Evolutionary conservation across 2,329 filamentous ascomycete species (phyloP), one percentile per base, ranked within the genome.

Genomic region (Aspergillus oerlinghausenensis): DNA sequence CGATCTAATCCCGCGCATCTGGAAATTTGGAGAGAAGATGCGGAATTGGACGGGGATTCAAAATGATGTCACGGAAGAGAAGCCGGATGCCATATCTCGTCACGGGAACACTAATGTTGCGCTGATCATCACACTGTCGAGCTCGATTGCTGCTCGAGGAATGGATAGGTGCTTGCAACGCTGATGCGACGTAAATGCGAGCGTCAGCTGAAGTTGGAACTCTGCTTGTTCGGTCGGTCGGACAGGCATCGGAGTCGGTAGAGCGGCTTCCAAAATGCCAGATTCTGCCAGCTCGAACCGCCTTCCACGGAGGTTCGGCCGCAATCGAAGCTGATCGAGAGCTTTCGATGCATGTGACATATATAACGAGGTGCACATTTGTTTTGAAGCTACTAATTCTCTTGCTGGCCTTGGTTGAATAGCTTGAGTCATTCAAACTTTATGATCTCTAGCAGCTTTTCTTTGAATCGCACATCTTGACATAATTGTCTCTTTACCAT

Each of bases 1-100:
- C 59, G 74, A 66, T 66, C 70, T 68, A 56, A 74, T 69, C 68
- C 72, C 71, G 73, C 75, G 73, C 74, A 77, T 77, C 61, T 71
- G 70, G 64, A 63, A 63, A 56, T 63, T 65, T 58, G 60, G 54
- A 59, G 51, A 51, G 57, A 56, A 52, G 43, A 62, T 60, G 58
- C 54, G 61, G 58, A 62, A 56, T 63, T 55, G 59, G 59, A 61
- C 55, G 58, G 56, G 62, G 60, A 58, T 64, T 64, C 55, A 62
- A 29, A 63, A 63, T 55, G 58, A 62, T 63, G 63, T 70, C 63
- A 67, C 59, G 59, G 63, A 61, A 55, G 54, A 35, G 51, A 55
- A 59, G 45, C 58, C 60, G 57, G 61, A 59, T 67, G 69, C 69
- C 72, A 73, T 72, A 67, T 71, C 66, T 69, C 58, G 64, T 42